Evolutionary conservation across 129 eudicot species (phyloP).

Genomic region (Scalesia atractyloides): DNA sequence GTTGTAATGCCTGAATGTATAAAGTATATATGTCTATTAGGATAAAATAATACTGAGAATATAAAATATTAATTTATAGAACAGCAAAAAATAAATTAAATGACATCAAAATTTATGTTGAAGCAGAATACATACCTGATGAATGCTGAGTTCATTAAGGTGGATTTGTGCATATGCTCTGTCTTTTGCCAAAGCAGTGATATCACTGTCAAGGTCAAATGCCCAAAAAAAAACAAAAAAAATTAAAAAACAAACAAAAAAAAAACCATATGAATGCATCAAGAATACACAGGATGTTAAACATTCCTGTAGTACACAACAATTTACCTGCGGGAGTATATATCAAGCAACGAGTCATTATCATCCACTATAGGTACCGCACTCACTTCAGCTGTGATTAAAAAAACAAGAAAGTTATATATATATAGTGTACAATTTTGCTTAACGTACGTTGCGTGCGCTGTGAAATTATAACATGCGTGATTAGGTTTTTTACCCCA

Average conservation of each 20-base stretch:
- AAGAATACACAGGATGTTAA: slow-evolving; percentile 12
- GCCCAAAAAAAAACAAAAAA: slow-evolving; percentile 2
- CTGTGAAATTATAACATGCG: no score
- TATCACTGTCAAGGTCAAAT: slow-evolving; percentile 62
- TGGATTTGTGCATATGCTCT: slow-evolving; percentile 75
- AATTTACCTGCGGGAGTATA: slow-evolving; percentile 75
- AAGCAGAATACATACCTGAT: slow-evolving; percentile 53
- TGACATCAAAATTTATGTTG: background rate
- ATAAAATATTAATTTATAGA: background rate
- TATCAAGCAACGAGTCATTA: slow-evolving; percentile 77
- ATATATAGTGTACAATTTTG: no score
- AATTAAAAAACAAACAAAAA: no score
- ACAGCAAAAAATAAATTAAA: slow-evolving; percentile 4
- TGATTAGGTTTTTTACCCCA: no score
- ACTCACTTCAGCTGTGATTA: slow-evolving; percentile 82
- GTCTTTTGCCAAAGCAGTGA: slow-evolving; percentile 90
- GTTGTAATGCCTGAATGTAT: slow-evolving; percentile 66
- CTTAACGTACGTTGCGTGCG: no score
- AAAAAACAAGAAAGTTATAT: background rate
- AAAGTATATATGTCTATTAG: background rate
- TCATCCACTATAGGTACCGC: slow-evolving; percentile 93
- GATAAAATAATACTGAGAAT: background rate
- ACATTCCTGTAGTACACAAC: background rate
- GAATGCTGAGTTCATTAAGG: slow-evolving; percentile 78
- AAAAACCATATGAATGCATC: background rate